A percentile compares a stretch with the other conserved stretches of the same genome.
Conservation (phyloP, 768 basidiomycete genomes). For the Suillus luteus region DNA sequence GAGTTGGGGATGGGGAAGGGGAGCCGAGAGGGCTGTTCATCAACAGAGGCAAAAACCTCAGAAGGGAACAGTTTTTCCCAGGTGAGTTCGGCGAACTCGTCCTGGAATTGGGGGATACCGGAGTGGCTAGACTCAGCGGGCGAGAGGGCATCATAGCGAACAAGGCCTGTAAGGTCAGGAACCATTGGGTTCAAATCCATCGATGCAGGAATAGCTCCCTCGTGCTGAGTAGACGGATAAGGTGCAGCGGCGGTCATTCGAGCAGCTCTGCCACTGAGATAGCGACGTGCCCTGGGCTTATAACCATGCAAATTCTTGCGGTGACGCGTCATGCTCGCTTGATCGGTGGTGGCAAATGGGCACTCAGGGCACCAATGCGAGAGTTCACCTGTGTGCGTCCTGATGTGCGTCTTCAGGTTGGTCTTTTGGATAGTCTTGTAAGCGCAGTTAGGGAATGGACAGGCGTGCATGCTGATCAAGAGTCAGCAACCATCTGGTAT, state of each 20-base stretch:
- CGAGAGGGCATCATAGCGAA: not conserved
- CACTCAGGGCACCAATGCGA: not conserved
- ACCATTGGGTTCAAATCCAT: not conserved
- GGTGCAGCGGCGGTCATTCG: not conserved
- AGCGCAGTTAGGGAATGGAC: not conserved
- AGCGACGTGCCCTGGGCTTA: not conserved
- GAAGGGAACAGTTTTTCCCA: not conserved
- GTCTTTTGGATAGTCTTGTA: not conserved
- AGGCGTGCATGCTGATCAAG: not conserved
- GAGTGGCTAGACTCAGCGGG: not conserved
- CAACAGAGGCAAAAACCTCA: not conserved
- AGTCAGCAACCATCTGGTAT: not conserved
- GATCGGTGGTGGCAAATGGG: not conserved
- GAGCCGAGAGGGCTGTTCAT: not conserved
- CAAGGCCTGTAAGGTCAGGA: not conserved
- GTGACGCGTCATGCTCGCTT: not conserved
- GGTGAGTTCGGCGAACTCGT: not conserved
- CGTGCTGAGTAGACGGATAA: not conserved
- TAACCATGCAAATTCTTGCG: not conserved
- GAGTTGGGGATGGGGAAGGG: not conserved
- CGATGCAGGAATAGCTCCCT: not conserved
- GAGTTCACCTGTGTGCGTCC: not conserved
- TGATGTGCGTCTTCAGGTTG: not conserved
- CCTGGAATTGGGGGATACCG: not conserved
- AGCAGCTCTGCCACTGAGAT: not conserved